A percentile compares a stretch with the other conserved stretches of the same genome.
phyloP scores from a whole-genome alignment of 2,329 filamentous ascomycete genomes.

The Epichloe aotearoae region DNA sequence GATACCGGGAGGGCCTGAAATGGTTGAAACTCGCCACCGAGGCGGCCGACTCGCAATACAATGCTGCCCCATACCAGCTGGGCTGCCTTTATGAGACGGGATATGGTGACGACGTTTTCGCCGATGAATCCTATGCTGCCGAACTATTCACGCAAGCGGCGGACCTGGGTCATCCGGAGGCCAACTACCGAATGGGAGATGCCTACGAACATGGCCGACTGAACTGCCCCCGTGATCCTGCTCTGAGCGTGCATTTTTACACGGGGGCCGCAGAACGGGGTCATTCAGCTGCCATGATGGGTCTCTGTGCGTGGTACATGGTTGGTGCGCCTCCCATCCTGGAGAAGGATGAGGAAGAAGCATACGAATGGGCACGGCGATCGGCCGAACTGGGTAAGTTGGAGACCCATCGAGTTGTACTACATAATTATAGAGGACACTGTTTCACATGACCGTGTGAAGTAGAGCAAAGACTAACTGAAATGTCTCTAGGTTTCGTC shows the following conservation, averaged over 20 bases:
- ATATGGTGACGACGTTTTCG: conserved; percentile 90
- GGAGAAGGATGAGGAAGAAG: conserved; percentile 90
- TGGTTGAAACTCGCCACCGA: conserved; percentile 93
- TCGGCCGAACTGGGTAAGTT: conserved; percentile 71
- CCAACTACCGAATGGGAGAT: conserved; percentile 81
- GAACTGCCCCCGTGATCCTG: conserved; percentile 78
- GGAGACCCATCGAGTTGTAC: too few species aligned
- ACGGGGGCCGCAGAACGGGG: conserved; percentile 79
- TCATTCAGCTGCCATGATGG: conserved; percentile 89
- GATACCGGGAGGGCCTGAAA: conserved; percentile 83
- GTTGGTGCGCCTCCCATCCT: conserved; percentile 84
- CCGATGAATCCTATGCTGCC: conserved; percentile 78
- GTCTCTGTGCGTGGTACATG: conserved; percentile 96
- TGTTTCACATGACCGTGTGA: background rate
- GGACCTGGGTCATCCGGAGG: conserved; percentile 77
- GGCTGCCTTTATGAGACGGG: conserved; percentile 80
- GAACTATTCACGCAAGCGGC: conserved; percentile 91
- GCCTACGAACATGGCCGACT: conserved; percentile 90
- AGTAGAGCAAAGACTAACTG: background rate
- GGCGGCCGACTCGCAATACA: conserved; percentile 82
- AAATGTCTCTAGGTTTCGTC: conserved; percentile 37
- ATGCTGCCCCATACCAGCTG: conserved; percentile 81
- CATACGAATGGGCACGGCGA: conserved; percentile 87
- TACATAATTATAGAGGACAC: accelerated
- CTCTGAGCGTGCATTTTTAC: conserved; percentile 93